phyloP scores from a whole-genome alignment of 1,284 basidiomycete genomes.

The Naganishia cerealis region DNA sequence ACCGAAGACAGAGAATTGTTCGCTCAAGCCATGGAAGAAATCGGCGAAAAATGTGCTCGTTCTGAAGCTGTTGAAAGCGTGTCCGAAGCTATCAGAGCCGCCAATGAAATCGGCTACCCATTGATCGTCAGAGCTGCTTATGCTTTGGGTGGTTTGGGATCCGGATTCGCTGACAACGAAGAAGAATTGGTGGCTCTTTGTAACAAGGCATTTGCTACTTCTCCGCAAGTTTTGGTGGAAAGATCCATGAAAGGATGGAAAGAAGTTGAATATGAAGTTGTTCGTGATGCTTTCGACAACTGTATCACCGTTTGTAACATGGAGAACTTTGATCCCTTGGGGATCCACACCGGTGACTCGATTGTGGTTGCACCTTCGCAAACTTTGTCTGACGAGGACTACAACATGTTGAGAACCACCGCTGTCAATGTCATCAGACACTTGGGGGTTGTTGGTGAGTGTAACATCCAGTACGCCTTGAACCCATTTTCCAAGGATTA shows the following conservation, averaged over 20 bases:
- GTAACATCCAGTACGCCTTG: constrained; percentile 98
- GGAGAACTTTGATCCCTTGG: constrained; percentile 99
- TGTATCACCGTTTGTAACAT: constrained; percentile 99
- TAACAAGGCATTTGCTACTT: constrained; percentile 90
- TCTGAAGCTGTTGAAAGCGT: constrained; percentile 77
- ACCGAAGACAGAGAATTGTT: constrained; percentile 97
- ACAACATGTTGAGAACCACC: constrained; percentile 97
- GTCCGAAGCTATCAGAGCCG: constrained; percentile 84
- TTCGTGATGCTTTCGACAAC: constrained; percentile 94
- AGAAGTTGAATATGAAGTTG: constrained; percentile 99
- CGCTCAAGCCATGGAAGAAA: constrained; percentile 89
- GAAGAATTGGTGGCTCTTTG: constrained; percentile 82
- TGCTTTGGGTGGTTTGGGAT: constrained; percentile 90
- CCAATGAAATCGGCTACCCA: constrained; percentile 85
- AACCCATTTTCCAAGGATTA: constrained; percentile 94
- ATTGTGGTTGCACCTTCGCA: constrained; percentile 98
- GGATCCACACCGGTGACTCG: constrained; percentile 98
- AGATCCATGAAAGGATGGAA: constrained; percentile 99
- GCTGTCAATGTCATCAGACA: constrained; percentile 98
- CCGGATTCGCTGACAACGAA: constrained; percentile 90
- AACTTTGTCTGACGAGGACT: constrained; percentile 94
- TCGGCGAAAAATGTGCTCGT: constrained; percentile 91
- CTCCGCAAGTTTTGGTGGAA: constrained; percentile 94
- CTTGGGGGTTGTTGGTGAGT: constrained; percentile 91
- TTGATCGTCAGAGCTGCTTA: constrained; percentile 96